Base-by-base conservation (phyloP, 2,329 filamentous ascomycete species). In the Verticillium albo-atrum region DNA sequence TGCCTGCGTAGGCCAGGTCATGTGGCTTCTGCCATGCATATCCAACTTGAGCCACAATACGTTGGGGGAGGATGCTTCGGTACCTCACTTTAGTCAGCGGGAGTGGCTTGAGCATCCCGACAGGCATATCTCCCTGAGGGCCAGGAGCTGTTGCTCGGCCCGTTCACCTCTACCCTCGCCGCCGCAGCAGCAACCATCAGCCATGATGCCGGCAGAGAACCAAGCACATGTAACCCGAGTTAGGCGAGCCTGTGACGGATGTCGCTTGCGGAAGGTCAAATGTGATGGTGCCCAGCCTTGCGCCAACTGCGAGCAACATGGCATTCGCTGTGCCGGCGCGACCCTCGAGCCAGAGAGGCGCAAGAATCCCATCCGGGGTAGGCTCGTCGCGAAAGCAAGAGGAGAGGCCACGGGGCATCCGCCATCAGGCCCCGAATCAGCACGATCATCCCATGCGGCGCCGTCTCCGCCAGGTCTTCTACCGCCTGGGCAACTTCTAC, bases 231-330 rank as follows among this genome's bases (percentile, higher is more conserved):
- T 28, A 7, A 28, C 52, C 10, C 26, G 52, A 3, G 54, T 56
- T 5, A 26, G 54, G 20, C 54, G 54, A 28, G 74, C 74, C 58
- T 75, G 74, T 63, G 72, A 75, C 60, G 71, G 72, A 54, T 75
- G 74, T 61, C 71, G 74, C 37, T 64, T 75, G 56, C 71, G 74
- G 56, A 75, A 75, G 62, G 74, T 75, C 35, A 70, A 69, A 57
- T 75, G 74, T 64, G 74, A 70, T 54, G 71, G 70, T 59, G 60
- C 61, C 23, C 63, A 63, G 50, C 74, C 74, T 1, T 76, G 74
- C 57, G 69, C 70, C 1, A 73, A 75, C 55, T 76, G 74, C 60
- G 66, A 67, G 4, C 72, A 75, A 42, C 68, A 75, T 37, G 68
- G 68, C 17, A 65, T 76, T 35, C 60, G 35, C 15, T 56, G 54